A percentile compares a stretch with the other conserved stretches of the same genome.
phyloP scores from a whole-genome alignment of 176 grass and related monocot genomes.

The Coix lacrymajobi region DNA sequence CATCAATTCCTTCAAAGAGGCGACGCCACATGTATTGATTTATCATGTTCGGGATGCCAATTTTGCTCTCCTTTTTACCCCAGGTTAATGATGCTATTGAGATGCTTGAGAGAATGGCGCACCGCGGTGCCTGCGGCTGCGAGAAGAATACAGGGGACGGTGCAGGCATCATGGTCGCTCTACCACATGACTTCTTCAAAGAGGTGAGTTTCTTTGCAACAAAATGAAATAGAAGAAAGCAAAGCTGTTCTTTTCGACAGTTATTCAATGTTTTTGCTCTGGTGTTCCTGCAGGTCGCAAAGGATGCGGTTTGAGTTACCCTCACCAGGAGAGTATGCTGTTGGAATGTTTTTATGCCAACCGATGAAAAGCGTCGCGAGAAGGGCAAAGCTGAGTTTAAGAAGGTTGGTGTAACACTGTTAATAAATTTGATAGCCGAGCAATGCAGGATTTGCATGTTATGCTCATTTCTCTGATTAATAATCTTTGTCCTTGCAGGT shows the following conservation, averaged over 20 bases:
- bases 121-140: conserved; percentile 91
- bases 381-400: conserved; percentile 79
- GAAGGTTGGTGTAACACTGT: conserved; percentile 43
- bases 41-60: neutral
- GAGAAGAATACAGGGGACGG: conserved; percentile 97
- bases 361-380: conserved; percentile 59
- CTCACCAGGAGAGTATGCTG: conserved; percentile 61
- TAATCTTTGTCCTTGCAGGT: conserved; percentile 40
- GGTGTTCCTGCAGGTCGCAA: conserved; percentile 54
- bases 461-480: conserved; percentile 4
- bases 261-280: conserved; percentile 12
- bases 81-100: conserved; percentile 84
- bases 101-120: conserved; percentile 97
- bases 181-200: conserved; percentile 76
- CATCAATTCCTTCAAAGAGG: neutral
- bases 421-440: neutral
- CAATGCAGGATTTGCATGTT: neutral
- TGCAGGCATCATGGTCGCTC: conserved; percentile 83
- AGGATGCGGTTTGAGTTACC: conserved; percentile 84
- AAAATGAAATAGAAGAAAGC: neutral
- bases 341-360: conserved; percentile 89
- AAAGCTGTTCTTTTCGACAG: neutral
- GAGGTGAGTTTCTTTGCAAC: conserved; percentile 40
- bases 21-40: neutral
- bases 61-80: neutral